A percentile compares a stretch with the other conserved stretches of the same genome.
Evolutionary conservation across 1,284 basidiomycete genomes (phyloP).

Genomic region (Microbotryum saponariae): DNA sequence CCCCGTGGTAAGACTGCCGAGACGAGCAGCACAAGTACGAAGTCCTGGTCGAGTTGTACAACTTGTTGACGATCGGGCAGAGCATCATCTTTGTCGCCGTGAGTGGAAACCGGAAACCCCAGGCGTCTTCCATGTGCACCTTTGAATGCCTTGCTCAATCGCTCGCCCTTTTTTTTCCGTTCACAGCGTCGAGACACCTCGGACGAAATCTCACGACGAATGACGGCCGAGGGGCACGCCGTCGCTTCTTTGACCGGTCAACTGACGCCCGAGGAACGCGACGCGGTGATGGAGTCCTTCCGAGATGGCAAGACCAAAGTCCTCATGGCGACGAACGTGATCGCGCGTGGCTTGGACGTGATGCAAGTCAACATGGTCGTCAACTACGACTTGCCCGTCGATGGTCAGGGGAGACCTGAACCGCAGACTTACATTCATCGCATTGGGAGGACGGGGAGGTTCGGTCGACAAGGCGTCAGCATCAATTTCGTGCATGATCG

Average conservation of each 20-base stretch:
- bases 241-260: constrained; percentile 94
- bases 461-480: constrained; percentile 90
- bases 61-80: constrained; percentile 86
- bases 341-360: constrained; percentile 97
- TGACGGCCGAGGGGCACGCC: constrained; percentile 90
- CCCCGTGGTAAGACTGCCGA: constrained; percentile 37
- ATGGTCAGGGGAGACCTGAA: constrained; percentile 61
- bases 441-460: constrained; percentile 91
- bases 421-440: constrained; percentile 97
- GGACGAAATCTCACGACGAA: constrained; percentile 81
- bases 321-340: constrained; percentile 96
- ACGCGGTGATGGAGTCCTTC: constrained; percentile 89
- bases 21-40: constrained; percentile 91
- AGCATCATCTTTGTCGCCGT: constrained; percentile 95
- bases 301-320: constrained; percentile 94
- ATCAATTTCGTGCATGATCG: constrained; percentile 91
- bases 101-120: constrained; percentile 32
- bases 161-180: constrained; percentile 31
- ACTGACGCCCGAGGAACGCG: constrained; percentile 80
- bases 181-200: constrained; percentile 77
- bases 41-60: constrained; percentile 84
- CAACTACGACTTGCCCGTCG: constrained; percentile 87
- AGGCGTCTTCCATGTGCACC: background rate
- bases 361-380: constrained; percentile 94
- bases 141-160: constrained; percentile 13